Evolutionary conservation across 1,139 yeast species (phyloP).

Genomic region (Protomyces lactucae-debilis): DNA sequence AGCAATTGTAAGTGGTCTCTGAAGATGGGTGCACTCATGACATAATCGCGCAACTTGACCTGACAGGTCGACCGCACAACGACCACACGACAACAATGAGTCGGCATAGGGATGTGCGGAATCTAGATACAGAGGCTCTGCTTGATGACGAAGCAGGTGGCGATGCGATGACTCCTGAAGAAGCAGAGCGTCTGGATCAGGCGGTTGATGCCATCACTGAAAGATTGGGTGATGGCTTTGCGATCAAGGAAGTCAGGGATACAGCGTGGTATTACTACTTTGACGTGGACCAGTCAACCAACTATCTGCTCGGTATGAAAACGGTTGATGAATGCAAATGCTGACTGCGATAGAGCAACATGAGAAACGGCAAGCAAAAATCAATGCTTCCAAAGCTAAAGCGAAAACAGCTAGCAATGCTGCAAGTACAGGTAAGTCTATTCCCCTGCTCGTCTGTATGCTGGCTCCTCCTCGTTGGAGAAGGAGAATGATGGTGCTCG

Average conservation of each 20-base stretch:
- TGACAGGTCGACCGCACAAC: not conserved
- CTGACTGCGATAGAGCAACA: slow-evolving; percentile 8
- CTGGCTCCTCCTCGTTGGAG: not conserved
- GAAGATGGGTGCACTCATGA: not conserved
- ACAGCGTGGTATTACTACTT: slow-evolving; percentile 58
- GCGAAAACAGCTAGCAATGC: not conserved
- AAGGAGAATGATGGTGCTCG: not conserved
- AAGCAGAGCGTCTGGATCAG: slow-evolving; percentile 11
- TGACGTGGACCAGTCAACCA: slow-evolving; percentile 52
- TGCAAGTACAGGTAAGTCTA: slow-evolving; percentile 31
- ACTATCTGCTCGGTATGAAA: slow-evolving; percentile 47
- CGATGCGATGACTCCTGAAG: slow-evolving; percentile 2
- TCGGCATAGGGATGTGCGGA: slow-evolving; percentile 28
- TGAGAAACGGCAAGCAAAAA: slow-evolving; percentile 28
- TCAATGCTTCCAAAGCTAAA: slow-evolving; percentile 26
- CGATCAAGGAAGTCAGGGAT: slow-evolving; percentile 47
- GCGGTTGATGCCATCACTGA: slow-evolving; percentile 24
- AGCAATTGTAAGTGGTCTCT: not conserved
- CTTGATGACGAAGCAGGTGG: slow-evolving; percentile 20
- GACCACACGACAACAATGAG: slow-evolving; percentile 8
- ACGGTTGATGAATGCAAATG: not conserved
- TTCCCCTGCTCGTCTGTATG: not conserved
- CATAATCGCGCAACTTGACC: not conserved
- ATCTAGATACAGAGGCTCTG: slow-evolving; percentile 26
- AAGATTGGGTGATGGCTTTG: slow-evolving; percentile 11